Evolutionary conservation across 768 basidiomycete genomes (phyloP), one percentile per base, ranked within the genome.

Genomic region (Tricholomella constricta): DNA sequence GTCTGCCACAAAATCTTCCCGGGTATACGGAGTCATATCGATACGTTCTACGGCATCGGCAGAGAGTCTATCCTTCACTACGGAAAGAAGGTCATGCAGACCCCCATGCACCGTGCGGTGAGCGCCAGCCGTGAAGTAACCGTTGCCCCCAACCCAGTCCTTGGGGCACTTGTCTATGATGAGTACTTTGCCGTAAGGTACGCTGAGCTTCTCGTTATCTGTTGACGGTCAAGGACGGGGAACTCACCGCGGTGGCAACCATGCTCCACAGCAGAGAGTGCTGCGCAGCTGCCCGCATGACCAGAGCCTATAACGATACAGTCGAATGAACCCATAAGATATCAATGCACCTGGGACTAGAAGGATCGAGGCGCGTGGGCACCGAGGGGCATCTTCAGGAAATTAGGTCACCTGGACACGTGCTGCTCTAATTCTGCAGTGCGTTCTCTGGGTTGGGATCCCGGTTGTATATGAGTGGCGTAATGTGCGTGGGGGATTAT

Each of bases 61-160:
- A 20, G 74, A 56, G 1, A 77, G 62, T 36, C 77, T 78, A 54
- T 80, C 81, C 44, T 62, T 67, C 19, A 87, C 78, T 54, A 86
- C 65, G 3, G 79, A 69, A 20, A 86, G 73, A 31, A 88, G 74
- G 65, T 87, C 85, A 3, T 67, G 57, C n/a, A 88, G 72, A 1
- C 86, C 87, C 14, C 54, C 69, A 58, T 88, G 86, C 3, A 79
- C 81, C 10, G 82, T 86, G 48, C 86, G 82, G 61, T 82, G 76
- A 6, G 85, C 84, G 19, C 86, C 86, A 9, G 85, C 85, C 26
- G 86, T 87, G 69, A 88, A 88, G 67, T 81, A 86, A 15, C 85
- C 83, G 59, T 89, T 88, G 15, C 86, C 87, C 4, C 87, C 87
- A 3, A 67, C 77, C 86, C 86, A 88, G 51, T 78, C 77, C 35